Conservation (phyloP, 345 rosid genomes). For the Cardiospermum halicacabum region DNA sequence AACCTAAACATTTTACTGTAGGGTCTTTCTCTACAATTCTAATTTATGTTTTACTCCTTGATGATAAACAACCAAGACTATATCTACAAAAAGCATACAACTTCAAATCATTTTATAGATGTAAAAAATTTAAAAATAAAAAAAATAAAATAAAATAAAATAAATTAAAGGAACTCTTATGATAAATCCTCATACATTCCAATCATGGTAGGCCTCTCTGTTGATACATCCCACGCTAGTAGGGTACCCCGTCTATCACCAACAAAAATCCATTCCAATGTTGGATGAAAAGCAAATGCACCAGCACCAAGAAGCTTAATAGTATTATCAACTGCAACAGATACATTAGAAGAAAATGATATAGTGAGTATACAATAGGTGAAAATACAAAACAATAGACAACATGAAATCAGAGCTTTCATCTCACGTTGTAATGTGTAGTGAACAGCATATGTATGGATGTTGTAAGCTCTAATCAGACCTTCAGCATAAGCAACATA, state of each 20-base stretch:
- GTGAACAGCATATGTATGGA: conserved; percentile 84
- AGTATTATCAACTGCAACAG: conserved; percentile 81
- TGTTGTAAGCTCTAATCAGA: conserved; percentile 92
- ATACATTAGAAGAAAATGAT: conserved; percentile 14
- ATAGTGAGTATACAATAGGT: conserved; percentile 4
- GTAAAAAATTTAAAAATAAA: too few relatives aligned
- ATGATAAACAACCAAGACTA: too few relatives aligned
- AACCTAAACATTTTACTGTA: too few relatives aligned
- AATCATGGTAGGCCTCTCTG: conserved; percentile 92
- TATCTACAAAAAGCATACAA: too few relatives aligned
- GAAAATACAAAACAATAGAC: conserved; percentile 8
- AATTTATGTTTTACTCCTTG: too few relatives aligned
- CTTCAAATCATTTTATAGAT: too few relatives aligned
- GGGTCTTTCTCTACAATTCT: too few relatives aligned
- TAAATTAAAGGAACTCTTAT: neutral
- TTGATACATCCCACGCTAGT: conserved; percentile 98
- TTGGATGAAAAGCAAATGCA: conserved; percentile 94
- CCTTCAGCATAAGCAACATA: conserved; percentile 99
- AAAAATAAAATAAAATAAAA: too few relatives aligned
- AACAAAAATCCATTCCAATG: conserved; percentile 94
- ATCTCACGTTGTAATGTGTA: conserved; percentile 89
- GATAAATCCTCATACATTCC: conserved; percentile 63
- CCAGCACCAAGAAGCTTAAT: conserved; percentile 91
- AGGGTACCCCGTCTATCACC: conserved; percentile 97
- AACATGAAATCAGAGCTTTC: neutral